Conservation (phyloP, 2,329 filamentous ascomycete genomes). For the Exophiala sp. region DNA sequence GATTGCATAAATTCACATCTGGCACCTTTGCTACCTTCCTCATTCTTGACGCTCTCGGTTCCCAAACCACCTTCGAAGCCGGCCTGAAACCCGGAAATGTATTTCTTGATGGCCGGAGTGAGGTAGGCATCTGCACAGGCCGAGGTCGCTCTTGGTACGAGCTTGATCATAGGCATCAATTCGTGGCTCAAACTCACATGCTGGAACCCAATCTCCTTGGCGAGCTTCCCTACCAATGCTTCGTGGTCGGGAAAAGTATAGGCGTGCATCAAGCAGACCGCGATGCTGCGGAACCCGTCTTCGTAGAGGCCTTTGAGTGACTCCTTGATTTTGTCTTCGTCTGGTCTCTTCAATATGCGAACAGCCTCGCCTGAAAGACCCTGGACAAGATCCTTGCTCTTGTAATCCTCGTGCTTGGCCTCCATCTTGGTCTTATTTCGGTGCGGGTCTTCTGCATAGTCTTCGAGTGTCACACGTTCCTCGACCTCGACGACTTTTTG, state of each 20-base stretch:
- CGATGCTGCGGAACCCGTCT: constrained; percentile 72
- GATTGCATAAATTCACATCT: constrained; percentile 97
- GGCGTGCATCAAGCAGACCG: constrained; percentile 86
- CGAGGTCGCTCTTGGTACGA: constrained; percentile 71
- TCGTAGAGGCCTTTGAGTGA: constrained; percentile 67
- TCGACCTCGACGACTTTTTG: constrained; percentile 83
- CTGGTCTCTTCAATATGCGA: constrained; percentile 62
- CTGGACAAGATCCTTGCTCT: constrained; percentile 51
- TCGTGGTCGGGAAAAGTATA: constrained; percentile 91
- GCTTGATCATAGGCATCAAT: constrained; percentile 85
- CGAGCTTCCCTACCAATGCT: constrained; percentile 69
- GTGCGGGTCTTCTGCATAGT: constrained; percentile 83
- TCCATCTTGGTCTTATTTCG: constrained; percentile 57
- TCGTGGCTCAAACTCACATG: constrained; percentile 79
- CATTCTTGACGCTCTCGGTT: constrained; percentile 66
- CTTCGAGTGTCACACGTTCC: constrained; percentile 85
- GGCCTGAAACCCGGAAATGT: constrained; percentile 70
- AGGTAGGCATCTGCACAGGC: constrained; percentile 78
- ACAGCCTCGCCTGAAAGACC: constrained; percentile 73
- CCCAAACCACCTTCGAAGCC: constrained; percentile 81
- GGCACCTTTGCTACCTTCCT: constrained; percentile 63
- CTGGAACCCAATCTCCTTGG: constrained; percentile 73
- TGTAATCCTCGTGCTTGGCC: constrained; percentile 47
- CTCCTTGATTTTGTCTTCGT: constrained; percentile 50
- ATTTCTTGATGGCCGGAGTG: constrained; percentile 74